Percentiles rank a stretch among this genome's conserved stretches.
These are phyloP conservation scores for Tolypocladium pustulatum DNA, from an alignment of 2,329 filamentous ascomycete genomes.

Conservation along the genomic window DNA sequence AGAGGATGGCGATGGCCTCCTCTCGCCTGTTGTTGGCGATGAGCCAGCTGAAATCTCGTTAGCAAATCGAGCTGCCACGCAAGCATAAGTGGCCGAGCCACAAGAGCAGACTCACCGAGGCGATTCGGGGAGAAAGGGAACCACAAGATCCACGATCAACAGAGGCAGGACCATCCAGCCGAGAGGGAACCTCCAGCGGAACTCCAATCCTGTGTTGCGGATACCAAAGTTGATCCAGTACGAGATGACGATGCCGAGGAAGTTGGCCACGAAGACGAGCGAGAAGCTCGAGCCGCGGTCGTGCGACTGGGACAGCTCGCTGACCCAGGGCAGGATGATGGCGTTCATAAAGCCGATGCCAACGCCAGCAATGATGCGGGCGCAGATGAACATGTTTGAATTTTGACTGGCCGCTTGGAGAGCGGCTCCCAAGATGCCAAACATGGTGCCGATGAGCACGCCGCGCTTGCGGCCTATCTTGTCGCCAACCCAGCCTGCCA, in stretches of 20 bases:
- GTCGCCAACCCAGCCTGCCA: constrained; percentile 33
- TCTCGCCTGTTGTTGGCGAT: constrained; percentile 21
- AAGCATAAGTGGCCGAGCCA: not conserved
- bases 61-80: not conserved
- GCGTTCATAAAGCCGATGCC: constrained; percentile 40
- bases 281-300: constrained; percentile 35
- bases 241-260: constrained; percentile 34
- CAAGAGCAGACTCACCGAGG: constrained; percentile 20
- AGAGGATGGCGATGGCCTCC: constrained; percentile 23
- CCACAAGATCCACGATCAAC: constrained; percentile 24
- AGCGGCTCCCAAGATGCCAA: constrained; percentile 37
- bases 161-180: constrained; percentile 31
- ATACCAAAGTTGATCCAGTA: constrained; percentile 29
- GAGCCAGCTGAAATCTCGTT: constrained; percentile 18
- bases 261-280: constrained; percentile 42
- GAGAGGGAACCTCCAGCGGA: constrained; percentile 26
- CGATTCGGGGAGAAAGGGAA: constrained; percentile 33
- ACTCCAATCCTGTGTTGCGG: constrained; percentile 14
- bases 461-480: constrained; percentile 36
- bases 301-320: constrained; percentile 33
- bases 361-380: constrained; percentile 38
- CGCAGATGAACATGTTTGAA: constrained; percentile 36
- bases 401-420: constrained; percentile 33
- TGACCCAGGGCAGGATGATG: constrained; percentile 37
- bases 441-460: constrained; percentile 33